phyloP scores from a whole-genome alignment of 257 asterid species.

The Solanum paucissectum region DNA sequence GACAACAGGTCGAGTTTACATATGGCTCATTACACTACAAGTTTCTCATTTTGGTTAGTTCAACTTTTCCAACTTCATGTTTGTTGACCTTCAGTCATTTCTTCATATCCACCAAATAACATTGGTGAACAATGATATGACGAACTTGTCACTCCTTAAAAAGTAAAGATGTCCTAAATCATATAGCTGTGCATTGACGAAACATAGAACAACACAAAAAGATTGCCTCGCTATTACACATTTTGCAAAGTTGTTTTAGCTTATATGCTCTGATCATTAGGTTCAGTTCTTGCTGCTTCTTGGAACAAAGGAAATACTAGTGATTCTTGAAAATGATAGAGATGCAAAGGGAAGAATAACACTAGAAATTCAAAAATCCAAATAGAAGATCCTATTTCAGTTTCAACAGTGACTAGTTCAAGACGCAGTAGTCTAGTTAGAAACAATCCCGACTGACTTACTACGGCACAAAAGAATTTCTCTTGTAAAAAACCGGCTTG shows the following conservation, averaged over 20 bases:
- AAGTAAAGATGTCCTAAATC: background rate
- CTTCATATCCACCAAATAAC: background rate
- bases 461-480: background rate
- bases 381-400: background rate
- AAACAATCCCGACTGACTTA: background rate
- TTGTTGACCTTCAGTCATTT: background rate
- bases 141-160: background rate
- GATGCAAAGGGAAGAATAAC: background rate
- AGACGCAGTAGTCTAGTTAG: background rate
- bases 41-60: background rate
- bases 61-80: background rate
- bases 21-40: background rate
- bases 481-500: background rate
- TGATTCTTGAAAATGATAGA: background rate
- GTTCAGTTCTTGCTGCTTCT: background rate
- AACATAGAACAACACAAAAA: background rate
- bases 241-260: background rate
- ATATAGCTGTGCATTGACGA: background rate
- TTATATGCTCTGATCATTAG: background rate
- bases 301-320: background rate
- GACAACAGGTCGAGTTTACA: background rate
- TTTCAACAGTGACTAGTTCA: background rate
- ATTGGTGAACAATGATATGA: background rate
- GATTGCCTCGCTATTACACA: background rate
- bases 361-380: background rate